These are phyloP conservation scores for Kwoniella pini DNA, from an alignment of 768 basidiomycete genomes.

Conservation along the genomic window DNA sequence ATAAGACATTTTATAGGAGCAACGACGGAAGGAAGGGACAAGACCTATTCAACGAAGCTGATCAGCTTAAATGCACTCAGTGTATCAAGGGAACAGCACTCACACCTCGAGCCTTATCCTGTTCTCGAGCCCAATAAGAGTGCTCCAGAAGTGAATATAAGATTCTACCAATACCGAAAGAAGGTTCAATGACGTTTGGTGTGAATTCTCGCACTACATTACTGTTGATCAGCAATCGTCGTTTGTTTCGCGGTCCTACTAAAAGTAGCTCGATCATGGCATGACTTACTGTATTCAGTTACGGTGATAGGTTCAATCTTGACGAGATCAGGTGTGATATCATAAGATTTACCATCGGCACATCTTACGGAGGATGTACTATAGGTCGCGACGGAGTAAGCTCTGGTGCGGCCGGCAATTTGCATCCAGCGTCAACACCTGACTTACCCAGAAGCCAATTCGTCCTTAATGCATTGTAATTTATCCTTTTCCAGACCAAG, in stretches of 20 bases:
- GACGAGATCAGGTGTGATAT: slow-evolving; percentile 70
- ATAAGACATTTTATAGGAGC: slow-evolving; percentile 97
- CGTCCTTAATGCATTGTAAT: slow-evolving; percentile 67
- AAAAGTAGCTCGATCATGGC: neutral
- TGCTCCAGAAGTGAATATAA: slow-evolving; percentile 92
- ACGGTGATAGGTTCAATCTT: slow-evolving; percentile 79
- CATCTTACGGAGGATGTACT: slow-evolving; percentile 64
- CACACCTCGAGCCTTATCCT: slow-evolving; percentile 86
- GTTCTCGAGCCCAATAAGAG: slow-evolving; percentile 90
- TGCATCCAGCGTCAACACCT: too few species aligned
- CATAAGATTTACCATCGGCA: slow-evolving; percentile 68
- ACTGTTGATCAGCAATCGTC: slow-evolving; percentile 11
- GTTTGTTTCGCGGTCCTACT: neutral
- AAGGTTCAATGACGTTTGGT: slow-evolving; percentile 98
- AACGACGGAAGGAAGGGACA: slow-evolving; percentile 83
- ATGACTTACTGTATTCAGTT: slow-evolving; percentile 70
- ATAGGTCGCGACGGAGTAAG: too few species aligned
- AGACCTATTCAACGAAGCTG: slow-evolving; percentile 64
- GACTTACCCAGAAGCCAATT: slow-evolving; percentile 67
- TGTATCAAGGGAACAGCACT: slow-evolving; percentile 53
- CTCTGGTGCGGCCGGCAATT: too few species aligned
- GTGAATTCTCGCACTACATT: slow-evolving; percentile 87
- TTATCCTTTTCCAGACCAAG: slow-evolving; percentile 67
- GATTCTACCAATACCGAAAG: slow-evolving; percentile 95
- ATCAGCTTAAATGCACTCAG: too few species aligned